Conservation (phyloP, 2,329 filamentous ascomycete species). For the Calonectria fujianensis region DNA sequence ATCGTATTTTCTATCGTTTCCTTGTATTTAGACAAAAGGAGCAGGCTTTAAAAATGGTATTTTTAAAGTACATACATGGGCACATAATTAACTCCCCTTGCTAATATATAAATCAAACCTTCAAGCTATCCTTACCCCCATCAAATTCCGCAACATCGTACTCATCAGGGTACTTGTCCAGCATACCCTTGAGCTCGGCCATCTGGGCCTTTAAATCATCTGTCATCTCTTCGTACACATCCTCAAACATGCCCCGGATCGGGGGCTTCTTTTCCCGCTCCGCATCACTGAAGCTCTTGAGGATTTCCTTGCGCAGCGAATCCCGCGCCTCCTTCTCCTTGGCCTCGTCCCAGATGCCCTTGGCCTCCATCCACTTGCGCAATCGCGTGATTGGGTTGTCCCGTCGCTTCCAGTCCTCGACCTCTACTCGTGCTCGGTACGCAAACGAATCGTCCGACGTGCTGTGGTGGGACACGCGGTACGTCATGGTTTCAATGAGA, state of each 20-base stretch:
- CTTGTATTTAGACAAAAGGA: not conserved
- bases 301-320: conserved; percentile 81
- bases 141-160: conserved; percentile 89
- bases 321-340: conserved; percentile 84
- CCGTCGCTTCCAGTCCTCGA: conserved; percentile 94
- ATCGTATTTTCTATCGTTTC: not conserved
- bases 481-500: conserved; percentile 96
- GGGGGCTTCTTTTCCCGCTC: conserved; percentile 88
- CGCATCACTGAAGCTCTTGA: conserved; percentile 89
- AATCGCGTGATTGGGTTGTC: conserved; percentile 92
- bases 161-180: conserved; percentile 92
- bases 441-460: conserved; percentile 98
- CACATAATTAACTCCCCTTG: conserved; percentile 5
- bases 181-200: conserved; percentile 80
- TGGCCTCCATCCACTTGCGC: conserved; percentile 92
- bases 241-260: conserved; percentile 85
- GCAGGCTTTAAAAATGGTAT: not conserved
- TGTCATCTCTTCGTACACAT: conserved; percentile 92
- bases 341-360: conserved; percentile 88
- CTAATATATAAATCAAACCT: conserved; percentile 51
- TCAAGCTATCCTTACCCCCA: conserved; percentile 80
- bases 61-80: not conserved
- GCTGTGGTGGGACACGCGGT: conserved; percentile 98
- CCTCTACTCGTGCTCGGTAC: conserved; percentile 93
- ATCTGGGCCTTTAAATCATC: conserved; percentile 85